These are phyloP conservation scores for Bacidia rubella DNA, from an alignment of 495 filamentous ascomycete species.

Conservation along the genomic window DNA sequence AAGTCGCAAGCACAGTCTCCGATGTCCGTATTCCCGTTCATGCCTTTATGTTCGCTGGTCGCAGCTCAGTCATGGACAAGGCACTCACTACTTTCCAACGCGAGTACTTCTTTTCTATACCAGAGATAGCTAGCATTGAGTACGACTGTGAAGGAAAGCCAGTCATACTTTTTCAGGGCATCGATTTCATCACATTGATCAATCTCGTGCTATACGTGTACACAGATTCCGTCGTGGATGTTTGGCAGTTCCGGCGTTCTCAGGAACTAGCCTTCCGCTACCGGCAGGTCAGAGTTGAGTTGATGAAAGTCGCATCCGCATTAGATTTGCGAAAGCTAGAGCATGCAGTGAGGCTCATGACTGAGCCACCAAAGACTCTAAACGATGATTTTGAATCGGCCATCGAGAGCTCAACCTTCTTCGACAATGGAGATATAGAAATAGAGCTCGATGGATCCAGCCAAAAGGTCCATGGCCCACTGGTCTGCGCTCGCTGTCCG, in stretches of 20 bases:
- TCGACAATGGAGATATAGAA: conserved; percentile 58
- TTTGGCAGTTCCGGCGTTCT: conserved; percentile 60
- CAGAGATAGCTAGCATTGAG: conserved; percentile 49
- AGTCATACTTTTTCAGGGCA: conserved; percentile 44
- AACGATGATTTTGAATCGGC: conserved; percentile 55
- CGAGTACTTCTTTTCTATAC: conserved; percentile 30
- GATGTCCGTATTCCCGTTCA: conserved; percentile 67
- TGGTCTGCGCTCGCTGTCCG: conserved; percentile 74
- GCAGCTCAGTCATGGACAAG: conserved; percentile 55
- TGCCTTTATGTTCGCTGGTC: conserved; percentile 58
- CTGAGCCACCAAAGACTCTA: conserved; percentile 45
- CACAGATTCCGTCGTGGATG: conserved; percentile 63
- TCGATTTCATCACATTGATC: conserved; percentile 63
- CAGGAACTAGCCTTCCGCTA: conserved; percentile 51
- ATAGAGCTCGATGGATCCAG: conserved; percentile 59
- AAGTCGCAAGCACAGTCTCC: conserved; percentile 43
- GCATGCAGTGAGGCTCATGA: conserved; percentile 60
- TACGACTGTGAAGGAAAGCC: conserved; percentile 33
- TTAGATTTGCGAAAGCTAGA: conserved; percentile 58
- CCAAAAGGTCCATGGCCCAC: conserved; percentile 55
- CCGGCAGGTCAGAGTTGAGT: conserved; percentile 63
- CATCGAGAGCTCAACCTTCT: conserved; percentile 51
- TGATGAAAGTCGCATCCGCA: conserved; percentile 62
- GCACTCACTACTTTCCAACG: conserved; percentile 41
- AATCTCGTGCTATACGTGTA: conserved; percentile 74